Evolutionary conservation across 495 filamentous ascomycete genomes (phyloP), one percentile per base, ranked within the genome.

Genomic region (Hyphodiscus hymeniophilus): DNA sequence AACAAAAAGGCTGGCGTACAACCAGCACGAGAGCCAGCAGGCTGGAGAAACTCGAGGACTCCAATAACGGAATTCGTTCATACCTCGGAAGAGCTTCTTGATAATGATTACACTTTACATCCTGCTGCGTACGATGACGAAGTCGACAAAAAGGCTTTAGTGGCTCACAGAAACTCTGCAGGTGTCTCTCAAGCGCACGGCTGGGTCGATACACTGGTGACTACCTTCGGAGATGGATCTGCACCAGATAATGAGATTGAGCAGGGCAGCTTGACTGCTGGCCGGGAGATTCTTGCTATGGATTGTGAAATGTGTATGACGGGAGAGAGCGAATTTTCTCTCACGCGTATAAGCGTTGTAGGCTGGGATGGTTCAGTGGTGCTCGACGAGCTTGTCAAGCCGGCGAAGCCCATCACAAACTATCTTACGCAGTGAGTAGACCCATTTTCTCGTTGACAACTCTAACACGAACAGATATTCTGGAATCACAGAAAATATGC

Each of bases 291-390:
- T 6, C 64, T 92, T 18, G 81, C 87, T 8, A 72, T 98, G 42
- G 92, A 98, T 56, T 98, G 92, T 61, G 92, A 98, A 61, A 98
- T 98, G 92, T 95, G 89, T 58, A 75, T 82, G 60, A 91, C 89
- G 0, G 82, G 82, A 51, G 77, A 76, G 16, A 77, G 76, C 7
- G 76, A 84, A 40, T 82, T 77, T 20, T 89, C 89, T 38, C 77
- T 98, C 38, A 91, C 92, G 0, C 79, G 92, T 23, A 83, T 97
- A 62, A 94, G 87, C 61, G 53, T 98, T 21, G 67, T 97, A 7
- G 66, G 75, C 40, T 98, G 92, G 92, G 85, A 87, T 57, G 89
- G 87, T 13, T 77, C 80, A 30, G 76, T 84, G 3, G 66, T 96
- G 11, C 66, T 97, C 21, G 92, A 98, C 54, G 81, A 91, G 57